Evolutionary conservation across 805 yeast genomes (phyloP).

Genomic region (Zygosaccharomyces kombuchaensis): DNA sequence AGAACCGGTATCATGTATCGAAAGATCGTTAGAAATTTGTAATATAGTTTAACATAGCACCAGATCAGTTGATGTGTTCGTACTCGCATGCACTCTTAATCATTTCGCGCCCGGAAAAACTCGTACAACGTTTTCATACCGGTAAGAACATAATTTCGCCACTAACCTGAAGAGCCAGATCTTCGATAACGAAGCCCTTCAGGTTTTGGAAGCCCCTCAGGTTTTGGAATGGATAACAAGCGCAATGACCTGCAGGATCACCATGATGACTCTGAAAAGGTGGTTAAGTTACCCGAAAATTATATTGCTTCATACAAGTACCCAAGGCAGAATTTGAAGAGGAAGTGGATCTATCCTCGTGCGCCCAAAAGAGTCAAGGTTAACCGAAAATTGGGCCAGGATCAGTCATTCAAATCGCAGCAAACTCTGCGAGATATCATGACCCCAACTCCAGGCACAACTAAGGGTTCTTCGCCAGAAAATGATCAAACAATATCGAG

Average conservation of each 20-base stretch:
- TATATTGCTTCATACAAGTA: not conserved
- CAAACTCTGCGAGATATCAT: not conserved
- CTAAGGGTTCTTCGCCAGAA: not conserved
- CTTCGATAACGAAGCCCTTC: not conserved
- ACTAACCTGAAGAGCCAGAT: not conserved
- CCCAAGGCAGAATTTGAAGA: constrained; percentile 3
- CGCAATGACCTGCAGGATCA: not conserved
- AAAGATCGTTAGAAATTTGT: not conserved
- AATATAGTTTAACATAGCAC: not conserved
- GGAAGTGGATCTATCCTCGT: constrained; percentile 7
- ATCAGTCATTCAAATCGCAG: not conserved
- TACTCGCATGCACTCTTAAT: not conserved
- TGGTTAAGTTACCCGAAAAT: not conserved
- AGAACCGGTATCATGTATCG: not conserved
- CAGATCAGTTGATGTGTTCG: not conserved
- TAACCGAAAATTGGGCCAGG: not conserved
- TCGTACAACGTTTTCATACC: not conserved
- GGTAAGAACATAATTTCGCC: not conserved
- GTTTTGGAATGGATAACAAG: constrained; percentile 1
- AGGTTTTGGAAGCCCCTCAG: not conserved
- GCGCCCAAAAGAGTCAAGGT: not conserved
- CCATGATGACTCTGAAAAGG: not conserved
- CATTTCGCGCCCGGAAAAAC: not conserved
- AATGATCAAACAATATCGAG: not conserved
- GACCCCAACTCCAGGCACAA: not conserved